Conservation (phyloP, 768 basidiomycete species). For the Chlorophyllum brunneum region DNA sequence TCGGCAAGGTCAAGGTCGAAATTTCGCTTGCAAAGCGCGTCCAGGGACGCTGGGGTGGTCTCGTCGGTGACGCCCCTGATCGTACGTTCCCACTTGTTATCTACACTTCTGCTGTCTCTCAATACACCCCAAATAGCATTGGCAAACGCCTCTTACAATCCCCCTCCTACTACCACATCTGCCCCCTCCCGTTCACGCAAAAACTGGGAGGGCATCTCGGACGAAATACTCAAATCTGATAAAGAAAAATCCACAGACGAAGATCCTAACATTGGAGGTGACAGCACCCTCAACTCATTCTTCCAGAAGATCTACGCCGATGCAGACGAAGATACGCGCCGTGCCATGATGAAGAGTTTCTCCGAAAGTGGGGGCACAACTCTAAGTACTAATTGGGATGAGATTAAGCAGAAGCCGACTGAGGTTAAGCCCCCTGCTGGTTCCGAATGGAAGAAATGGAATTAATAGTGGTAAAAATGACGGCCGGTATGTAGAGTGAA, state of each 20-base stretch:
- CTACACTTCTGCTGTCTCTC: constrained; percentile 3
- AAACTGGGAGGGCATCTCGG: constrained; percentile 90
- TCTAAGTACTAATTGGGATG: constrained; percentile 93
- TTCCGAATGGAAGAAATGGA: constrained; percentile 82
- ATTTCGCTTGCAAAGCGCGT: constrained; percentile 68
- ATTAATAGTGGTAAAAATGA: no score
- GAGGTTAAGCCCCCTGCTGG: constrained; percentile 83
- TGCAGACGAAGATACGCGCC: constrained; percentile 86
- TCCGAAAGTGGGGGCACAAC: constrained; percentile 93
- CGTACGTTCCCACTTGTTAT: constrained; percentile 39
- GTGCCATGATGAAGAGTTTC: constrained; percentile 99
- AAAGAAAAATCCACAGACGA: constrained; percentile 68
- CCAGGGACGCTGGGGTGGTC: constrained; percentile 66
- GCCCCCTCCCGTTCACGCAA: constrained; percentile 47
- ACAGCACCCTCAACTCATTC: constrained; percentile 79
- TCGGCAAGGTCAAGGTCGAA: constrained; percentile 89
- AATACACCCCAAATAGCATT: constrained; percentile 24
- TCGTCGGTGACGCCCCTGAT: constrained; percentile 75
- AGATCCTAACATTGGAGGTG: constrained; percentile 89
- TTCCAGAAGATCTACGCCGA: constrained; percentile 90
- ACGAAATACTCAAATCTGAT: constrained; percentile 59
- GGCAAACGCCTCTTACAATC: constrained; percentile 24
- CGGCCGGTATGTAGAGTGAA: no score
- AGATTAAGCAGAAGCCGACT: constrained; percentile 67
- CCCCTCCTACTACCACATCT: constrained; percentile 21